Conservation (phyloP, 768 basidiomycete species). For the Pholiota molesta region DNA sequence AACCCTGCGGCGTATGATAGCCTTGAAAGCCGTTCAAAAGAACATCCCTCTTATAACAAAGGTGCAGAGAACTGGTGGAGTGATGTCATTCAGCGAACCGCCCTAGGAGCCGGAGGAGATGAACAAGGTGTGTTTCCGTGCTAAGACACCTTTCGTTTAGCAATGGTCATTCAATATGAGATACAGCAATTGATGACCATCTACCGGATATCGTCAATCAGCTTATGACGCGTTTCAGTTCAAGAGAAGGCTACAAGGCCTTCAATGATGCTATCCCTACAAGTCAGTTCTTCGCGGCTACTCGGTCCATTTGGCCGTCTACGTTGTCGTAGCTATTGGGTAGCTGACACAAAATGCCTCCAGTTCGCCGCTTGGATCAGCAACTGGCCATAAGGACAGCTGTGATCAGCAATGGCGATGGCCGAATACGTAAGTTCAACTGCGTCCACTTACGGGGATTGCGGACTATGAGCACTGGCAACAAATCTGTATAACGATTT, state of each 20-base stretch:
- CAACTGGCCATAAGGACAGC: constrained; percentile 52
- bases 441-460: not conserved
- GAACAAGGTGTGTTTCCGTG: constrained; percentile 42
- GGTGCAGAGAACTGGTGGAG: constrained; percentile 72
- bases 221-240: constrained; percentile 72
- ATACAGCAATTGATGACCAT: constrained; percentile 54
- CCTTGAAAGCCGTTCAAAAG: constrained; percentile 52
- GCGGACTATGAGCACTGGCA: not conserved
- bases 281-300: constrained; percentile 18
- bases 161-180: not conserved
- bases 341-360: not conserved
- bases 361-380: constrained; percentile 46
- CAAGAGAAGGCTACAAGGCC: constrained; percentile 63
- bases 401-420: constrained; percentile 74
- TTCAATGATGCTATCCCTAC: constrained; percentile 37
- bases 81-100: constrained; percentile 76
- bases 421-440: constrained; percentile 57
- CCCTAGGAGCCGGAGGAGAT: constrained; percentile 74
- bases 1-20: constrained; percentile 23
- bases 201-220: constrained; percentile 58
- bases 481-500: not conserved
- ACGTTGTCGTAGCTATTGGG: no score
- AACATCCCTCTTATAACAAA: constrained; percentile 59
- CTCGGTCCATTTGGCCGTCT: not conserved
- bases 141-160: not conserved